Conservation (phyloP, 345 rosid genomes). For the Gossypium bickii region DNA sequence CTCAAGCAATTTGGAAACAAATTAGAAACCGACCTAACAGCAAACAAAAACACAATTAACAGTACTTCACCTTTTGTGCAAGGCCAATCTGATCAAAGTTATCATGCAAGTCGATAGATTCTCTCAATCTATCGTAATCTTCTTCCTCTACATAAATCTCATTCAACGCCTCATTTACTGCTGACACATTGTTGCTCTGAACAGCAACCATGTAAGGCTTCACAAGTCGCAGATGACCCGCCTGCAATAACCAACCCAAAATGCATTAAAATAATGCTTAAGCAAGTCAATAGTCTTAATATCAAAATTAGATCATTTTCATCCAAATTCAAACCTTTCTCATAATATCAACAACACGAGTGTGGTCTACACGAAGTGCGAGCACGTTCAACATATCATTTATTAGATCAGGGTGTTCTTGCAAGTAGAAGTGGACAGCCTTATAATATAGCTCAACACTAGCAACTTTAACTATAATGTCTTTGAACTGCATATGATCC, state of each 20-base stretch:
- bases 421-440: slow-evolving; percentile 97
- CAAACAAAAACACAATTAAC: not conserved
- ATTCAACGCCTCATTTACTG: slow-evolving; percentile 91
- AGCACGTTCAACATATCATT: slow-evolving; percentile 93
- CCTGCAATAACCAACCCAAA: slow-evolving; percentile 42
- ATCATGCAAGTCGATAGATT: slow-evolving; percentile 87
- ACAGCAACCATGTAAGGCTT: slow-evolving; percentile 98
- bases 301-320: not conserved
- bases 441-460: slow-evolving; percentile 93
- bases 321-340: slow-evolving; percentile 56
- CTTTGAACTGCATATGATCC: slow-evolving; percentile 99
- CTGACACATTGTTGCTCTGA: slow-evolving; percentile 89
- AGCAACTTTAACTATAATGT: slow-evolving; percentile 87
- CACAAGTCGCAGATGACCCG: slow-evolving; percentile 86
- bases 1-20: slow-evolving; percentile 16
- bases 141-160: slow-evolving; percentile 93
- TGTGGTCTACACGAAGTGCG: slow-evolving; percentile 88
- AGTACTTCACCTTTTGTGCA: slow-evolving; percentile 65
- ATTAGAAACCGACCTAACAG: not conserved
- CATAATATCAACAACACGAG: slow-evolving; percentile 98
- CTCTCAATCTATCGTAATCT: slow-evolving; percentile 89
- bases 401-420: slow-evolving; percentile 93
- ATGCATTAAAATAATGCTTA: not conserved
- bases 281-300: not conserved
- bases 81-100: slow-evolving; percentile 93